These are phyloP conservation scores for Boletus eberwhitei DNA, from an alignment of 768 basidiomycete genomes.

Conservation along the genomic window DNA sequence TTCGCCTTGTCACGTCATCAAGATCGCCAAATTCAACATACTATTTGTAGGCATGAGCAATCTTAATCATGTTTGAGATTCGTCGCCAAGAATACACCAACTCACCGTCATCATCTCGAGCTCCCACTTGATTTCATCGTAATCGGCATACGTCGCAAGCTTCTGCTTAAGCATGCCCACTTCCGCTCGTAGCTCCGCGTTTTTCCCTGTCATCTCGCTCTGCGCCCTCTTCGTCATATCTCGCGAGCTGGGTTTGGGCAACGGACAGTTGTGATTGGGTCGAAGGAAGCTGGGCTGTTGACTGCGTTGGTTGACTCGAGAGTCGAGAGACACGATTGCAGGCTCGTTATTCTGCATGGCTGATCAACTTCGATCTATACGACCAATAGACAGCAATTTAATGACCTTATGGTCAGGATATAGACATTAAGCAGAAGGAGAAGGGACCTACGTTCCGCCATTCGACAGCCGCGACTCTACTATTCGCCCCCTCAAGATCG, in stretches of 20 bases:
- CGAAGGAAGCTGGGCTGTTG: constrained; percentile 12
- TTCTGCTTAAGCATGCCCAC: constrained; percentile 64
- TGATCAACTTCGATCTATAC: not conserved
- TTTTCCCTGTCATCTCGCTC: constrained; percentile 18
- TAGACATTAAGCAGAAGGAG: not conserved
- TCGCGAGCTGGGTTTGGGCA: constrained; percentile 16
- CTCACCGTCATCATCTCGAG: constrained; percentile 96
- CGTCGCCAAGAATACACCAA: not conserved
- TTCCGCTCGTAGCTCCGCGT: constrained; percentile 51
- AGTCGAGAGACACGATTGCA: constrained; percentile 71
- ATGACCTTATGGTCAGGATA: not conserved
- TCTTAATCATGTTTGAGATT: not conserved
- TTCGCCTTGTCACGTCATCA: constrained; percentile 73
- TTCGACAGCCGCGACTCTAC: constrained; percentile 87
- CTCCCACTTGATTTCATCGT: constrained; percentile 94
- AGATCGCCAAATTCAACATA: constrained; percentile 94
- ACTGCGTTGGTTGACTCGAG: constrained; percentile 55
- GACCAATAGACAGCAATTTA: not conserved
- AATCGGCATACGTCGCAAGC: constrained; percentile 55
- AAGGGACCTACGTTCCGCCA: constrained; percentile 71
- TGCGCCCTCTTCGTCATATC: constrained; percentile 10
- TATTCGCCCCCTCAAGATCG: constrained; percentile 93
- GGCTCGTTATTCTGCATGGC: constrained; percentile 23
- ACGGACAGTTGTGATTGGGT: constrained; percentile 20
- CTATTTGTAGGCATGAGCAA: constrained; percentile 41